Base-by-base conservation (phyloP, 108 stramenopile species). In the Skeletonema grethae region DNA sequence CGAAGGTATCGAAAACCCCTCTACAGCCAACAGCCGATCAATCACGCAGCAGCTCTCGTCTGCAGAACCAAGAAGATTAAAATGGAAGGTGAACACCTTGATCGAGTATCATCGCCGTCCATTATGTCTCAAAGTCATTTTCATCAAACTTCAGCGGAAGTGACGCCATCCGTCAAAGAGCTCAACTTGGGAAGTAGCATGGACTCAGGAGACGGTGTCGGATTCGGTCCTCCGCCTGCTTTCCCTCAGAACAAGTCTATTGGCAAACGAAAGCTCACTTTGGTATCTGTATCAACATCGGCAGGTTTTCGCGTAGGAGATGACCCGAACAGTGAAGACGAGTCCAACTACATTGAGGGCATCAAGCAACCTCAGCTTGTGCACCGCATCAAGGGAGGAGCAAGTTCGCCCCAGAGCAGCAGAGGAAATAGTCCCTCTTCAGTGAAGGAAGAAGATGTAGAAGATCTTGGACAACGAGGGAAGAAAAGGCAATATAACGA, bases 201-300 rank as follows among this genome's bases (percentile, higher is more conserved):
- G 20, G 50, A 53, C 50, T 53, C 60, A 36, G 60, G 38, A 28
- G 64, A 59, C 18, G 41, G 22, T 18, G 57, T 59, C 10, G 73
- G 73, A 34, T 75, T 75, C 45, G 73, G 73, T n/a, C 65, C 73
- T 3, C 73, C 73, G 6, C 73, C 73, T 25, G 63, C 73, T 57
- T 75, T 75, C 55, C 65, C 73, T 32, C 58, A 34, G 28, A 58
- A 56, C 31, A 65, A 65, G 29, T 60, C 55, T 32, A 56, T 38
- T 20, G 58, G 73, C 32, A 66, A 66, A 32, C 34, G 65, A 57
- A 75, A 66, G 57, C 65, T 28, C 1, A 75, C 73, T 0, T 34
- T 75, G 15, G 43, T 75, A 18, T 57, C 65, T 15, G 64, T 66
- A 35, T 75, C 73, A 22, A n/a, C 73, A 1, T 45, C 73, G 53